Evolutionary conservation across 768 basidiomycete species (phyloP), one percentile per base, ranked within the genome.

Genomic region (Psilocybe sp.): DNA sequence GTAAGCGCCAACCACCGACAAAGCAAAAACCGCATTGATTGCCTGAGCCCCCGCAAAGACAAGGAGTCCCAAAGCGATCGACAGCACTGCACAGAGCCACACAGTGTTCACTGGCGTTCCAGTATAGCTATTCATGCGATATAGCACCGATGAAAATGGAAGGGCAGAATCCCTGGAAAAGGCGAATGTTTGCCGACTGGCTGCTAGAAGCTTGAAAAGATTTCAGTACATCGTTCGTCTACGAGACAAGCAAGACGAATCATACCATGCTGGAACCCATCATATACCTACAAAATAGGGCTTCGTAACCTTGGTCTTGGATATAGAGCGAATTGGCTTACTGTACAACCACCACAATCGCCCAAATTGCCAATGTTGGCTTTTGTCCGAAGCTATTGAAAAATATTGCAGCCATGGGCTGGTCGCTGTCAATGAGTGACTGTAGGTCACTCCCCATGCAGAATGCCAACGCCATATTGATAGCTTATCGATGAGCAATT

Each of bases 81-180:
- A 69, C 16, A 73, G 52, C 14, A 69, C 50, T 2, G 75, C 79
- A 15, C 73, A 70, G 49, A 77, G 78, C 67, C 79, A 74, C 5
- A 86, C 84, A 0, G 80, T 78, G 59, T 82, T 77, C 8, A 86
- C 79, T 0, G 86, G 85, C 0, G 84, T 85, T 32, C 70, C 67
- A 5, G 81, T 84, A 54, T 60, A 73, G 0, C 56, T 50, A 58
- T 84, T 83, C 66, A 89, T 76, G 33, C 75, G 71, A 60, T 84
- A 84, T 3, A 87, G 66, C 69, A 73, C 79, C 8, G 65, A 54
- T 0, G 86, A 88, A 54, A 87, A 78, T 0, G 85, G 86, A 2
- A 88, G 74, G 0, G 79, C 84, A 66, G 76, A 77, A 58, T 89
- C 86, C 1, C 86, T 76, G 19, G 82, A 77, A 63, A 88, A 87